phyloP scores from a whole-genome alignment of 2,329 filamentous ascomycete genomes.

The Biscogniauxia sp. region DNA sequence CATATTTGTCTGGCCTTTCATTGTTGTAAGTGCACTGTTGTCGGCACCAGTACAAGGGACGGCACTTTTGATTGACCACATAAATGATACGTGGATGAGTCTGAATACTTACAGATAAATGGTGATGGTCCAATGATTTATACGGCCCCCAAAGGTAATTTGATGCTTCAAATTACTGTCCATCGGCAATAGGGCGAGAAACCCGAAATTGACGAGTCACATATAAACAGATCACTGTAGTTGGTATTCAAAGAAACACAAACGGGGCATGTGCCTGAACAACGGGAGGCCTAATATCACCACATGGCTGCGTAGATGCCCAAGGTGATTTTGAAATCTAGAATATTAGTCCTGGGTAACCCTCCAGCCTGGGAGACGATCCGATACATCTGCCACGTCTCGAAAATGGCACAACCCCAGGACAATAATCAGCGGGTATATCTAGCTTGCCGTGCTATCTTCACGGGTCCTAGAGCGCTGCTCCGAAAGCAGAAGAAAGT shows the following conservation, averaged over 20 bases:
- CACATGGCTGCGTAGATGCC: neutral
- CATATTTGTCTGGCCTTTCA: no score
- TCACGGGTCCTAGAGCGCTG: slow-evolving; percentile 24
- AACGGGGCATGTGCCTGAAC: neutral
- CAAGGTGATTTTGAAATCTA: neutral
- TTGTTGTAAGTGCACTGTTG: no score
- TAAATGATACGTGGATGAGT: neutral
- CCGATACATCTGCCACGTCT: neutral
- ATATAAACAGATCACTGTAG: neutral
- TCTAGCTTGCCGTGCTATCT: slow-evolving; percentile 26
- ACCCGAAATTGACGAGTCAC: neutral
- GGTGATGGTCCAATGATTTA: neutral
- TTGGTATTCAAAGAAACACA: neutral
- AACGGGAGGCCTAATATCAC: neutral
- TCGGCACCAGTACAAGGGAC: neutral
- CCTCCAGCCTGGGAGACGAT: neutral
- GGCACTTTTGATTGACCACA: neutral
- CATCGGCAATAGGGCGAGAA: neutral
- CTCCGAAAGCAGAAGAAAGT: slow-evolving; percentile 26
- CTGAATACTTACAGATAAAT: neutral
- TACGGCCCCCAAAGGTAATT: neutral
- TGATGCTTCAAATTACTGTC: neutral
- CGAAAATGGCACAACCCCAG: neutral
- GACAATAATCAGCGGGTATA: slow-evolving; percentile 26
- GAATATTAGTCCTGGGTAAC: neutral